Evolutionary conservation across 176 grass and related monocot species (phyloP).

Genomic region (Tuctoria greenei): DNA sequence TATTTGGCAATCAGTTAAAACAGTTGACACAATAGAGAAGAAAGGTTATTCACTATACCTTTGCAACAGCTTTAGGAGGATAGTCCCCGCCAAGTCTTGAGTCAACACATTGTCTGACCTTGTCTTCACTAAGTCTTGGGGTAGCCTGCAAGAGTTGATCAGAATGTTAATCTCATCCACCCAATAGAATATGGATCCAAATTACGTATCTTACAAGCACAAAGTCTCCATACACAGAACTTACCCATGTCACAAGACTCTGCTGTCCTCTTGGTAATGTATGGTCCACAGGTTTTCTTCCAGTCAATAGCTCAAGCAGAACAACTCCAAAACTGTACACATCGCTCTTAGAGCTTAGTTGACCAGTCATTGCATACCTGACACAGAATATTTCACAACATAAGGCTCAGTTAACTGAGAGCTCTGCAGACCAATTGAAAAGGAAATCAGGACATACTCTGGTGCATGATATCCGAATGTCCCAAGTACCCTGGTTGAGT

Average conservation of each 20-base stretch:
- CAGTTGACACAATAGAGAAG: neutral
- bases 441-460: conserved; percentile 52
- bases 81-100: conserved; percentile 69
- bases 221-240: conserved; percentile 13
- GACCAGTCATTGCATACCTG: conserved; percentile 87
- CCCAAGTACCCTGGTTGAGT: conserved; percentile 85
- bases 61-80: conserved; percentile 80
- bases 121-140: conserved; percentile 80
- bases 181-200: conserved; percentile 11
- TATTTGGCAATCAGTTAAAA: conserved; percentile 8
- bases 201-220: neutral
- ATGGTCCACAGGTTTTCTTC: conserved; percentile 79
- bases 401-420: conserved; percentile 18
- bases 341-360: conserved; percentile 82
- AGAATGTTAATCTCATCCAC: conserved; percentile 21
- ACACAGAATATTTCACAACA: neutral
- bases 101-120: conserved; percentile 79
- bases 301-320: conserved; percentile 72
- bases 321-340: conserved; percentile 83
- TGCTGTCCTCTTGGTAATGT: conserved; percentile 82
- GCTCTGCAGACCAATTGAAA: neutral
- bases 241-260: conserved; percentile 82
- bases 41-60: conserved; percentile 47
- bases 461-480: conserved; percentile 87
- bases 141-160: conserved; percentile 58